phyloP scores from a whole-genome alignment of 345 rosid species.

The Adansonia digitata region DNA sequence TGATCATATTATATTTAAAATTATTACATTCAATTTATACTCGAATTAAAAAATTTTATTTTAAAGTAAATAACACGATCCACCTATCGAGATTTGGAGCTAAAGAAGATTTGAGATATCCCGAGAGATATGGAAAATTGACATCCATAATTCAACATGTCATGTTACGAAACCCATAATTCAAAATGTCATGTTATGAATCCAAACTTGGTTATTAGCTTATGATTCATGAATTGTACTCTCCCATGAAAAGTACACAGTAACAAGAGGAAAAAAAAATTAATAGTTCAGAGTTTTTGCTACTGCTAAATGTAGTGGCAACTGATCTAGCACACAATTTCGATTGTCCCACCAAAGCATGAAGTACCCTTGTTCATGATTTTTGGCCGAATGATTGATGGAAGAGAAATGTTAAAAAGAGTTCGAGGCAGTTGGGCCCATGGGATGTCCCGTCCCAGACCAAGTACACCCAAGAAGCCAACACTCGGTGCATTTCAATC shows the following conservation, averaged over 20 bases:
- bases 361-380: not conserved
- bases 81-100: not conserved
- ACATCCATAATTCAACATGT: not conserved
- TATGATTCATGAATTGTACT: not conserved
- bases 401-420: not conserved
- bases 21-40: no score
- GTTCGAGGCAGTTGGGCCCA: constrained; percentile 28
- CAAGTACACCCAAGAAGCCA: constrained; percentile 8
- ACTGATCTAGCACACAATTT: not conserved
- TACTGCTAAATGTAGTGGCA: not conserved
- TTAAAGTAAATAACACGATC: no score
- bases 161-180: no score
- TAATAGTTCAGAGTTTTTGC: no score
- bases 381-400: not conserved
- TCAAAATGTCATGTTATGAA: not conserved
- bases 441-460: constrained; percentile 23
- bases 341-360: not conserved
- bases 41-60: no score
- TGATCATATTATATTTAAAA: no score
- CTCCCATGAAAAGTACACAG: not conserved
- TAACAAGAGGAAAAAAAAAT: not conserved
- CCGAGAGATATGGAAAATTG: not conserved
- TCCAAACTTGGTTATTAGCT: no score
- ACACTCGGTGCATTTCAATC: no score
- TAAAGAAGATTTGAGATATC: not conserved